Percentiles rank a stretch among this genome's conserved stretches.
Evolutionary conservation across 2,329 filamentous ascomycete species (phyloP).

Genomic region (Teratosphaeria zuluensis): DNA sequence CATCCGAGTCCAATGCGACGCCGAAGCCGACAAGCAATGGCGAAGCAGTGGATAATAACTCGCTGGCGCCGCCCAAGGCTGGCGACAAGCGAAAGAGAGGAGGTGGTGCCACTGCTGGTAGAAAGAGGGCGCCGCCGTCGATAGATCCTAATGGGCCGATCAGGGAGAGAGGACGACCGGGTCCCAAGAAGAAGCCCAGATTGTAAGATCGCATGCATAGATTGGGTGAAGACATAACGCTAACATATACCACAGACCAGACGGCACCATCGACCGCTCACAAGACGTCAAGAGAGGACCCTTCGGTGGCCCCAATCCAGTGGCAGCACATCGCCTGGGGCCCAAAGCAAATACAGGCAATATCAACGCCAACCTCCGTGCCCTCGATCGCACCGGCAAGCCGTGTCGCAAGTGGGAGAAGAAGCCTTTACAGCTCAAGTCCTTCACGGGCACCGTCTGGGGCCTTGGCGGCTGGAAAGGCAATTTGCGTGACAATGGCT

Average conservation of each 20-base stretch:
- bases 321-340: conserved; percentile 67
- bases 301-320: conserved; percentile 26
- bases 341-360: conserved; percentile 95
- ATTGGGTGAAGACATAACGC: neutral
- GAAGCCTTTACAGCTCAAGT: conserved; percentile 75
- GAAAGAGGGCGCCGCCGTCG: conserved; percentile 26
- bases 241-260: conserved; percentile 32
- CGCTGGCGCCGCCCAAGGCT: conserved; percentile 34
- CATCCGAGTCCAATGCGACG: conserved; percentile 34
- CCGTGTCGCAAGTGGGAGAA: conserved; percentile 87
- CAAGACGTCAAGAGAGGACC: conserved; percentile 30
- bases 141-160: conserved; percentile 39
- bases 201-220: conserved; percentile 55
- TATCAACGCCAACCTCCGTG: conserved; percentile 91
- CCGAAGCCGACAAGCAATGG: conserved; percentile 23
- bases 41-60: conserved; percentile 27
- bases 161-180: conserved; percentile 59
- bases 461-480: conserved; percentile 74
- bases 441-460: conserved; percentile 83
- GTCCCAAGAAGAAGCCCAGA: conserved; percentile 91
- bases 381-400: conserved; percentile 83
- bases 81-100: conserved; percentile 59
- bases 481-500: conserved; percentile 45
- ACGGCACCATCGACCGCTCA: conserved; percentile 38
- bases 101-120: conserved; percentile 24